Evolutionary conservation across 208 protist species (phyloP).

Genomic region (Acanthamoeba healyi): DNA sequence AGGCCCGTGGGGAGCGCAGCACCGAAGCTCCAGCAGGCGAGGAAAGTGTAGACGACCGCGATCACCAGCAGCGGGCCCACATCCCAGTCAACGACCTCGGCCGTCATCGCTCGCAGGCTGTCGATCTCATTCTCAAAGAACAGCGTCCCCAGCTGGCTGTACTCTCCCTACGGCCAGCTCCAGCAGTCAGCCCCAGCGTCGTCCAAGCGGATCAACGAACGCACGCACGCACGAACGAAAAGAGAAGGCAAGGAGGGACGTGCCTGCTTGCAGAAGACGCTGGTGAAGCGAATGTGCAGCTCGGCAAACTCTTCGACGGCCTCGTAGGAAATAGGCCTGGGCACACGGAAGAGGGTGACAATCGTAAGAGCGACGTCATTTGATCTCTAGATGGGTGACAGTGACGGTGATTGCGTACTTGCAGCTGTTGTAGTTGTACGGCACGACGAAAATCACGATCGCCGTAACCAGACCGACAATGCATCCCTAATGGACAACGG

Average conservation of each 20-base stretch:
- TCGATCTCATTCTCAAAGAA: background rate
- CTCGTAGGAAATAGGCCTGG: background rate
- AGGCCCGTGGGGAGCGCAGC: background rate
- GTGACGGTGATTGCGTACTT: background rate
- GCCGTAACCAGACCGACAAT: conserved; percentile 3
- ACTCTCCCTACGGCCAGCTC: background rate
- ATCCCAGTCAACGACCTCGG: conserved; percentile 5
- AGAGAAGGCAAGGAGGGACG: no score
- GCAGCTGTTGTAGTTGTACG: conserved; percentile 40
- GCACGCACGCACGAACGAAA: no score
- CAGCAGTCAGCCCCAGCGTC: no score
- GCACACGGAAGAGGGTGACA: background rate
- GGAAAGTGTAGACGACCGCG: background rate
- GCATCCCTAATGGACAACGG: background rate
- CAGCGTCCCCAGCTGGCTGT: background rate
- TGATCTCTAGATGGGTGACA: background rate
- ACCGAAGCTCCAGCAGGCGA: conserved; percentile 15
- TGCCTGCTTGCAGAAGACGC: conserved; percentile 1
- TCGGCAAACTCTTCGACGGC: background rate
- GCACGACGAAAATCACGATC: background rate
- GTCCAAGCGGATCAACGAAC: no score
- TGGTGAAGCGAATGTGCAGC: conserved; percentile 1
- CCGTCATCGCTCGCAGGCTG: background rate
- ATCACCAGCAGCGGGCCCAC: background rate
- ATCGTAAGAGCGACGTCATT: background rate